Evolutionary conservation across 1,139 yeast species (phyloP), one percentile per base, ranked within the genome.

Genomic region (Geotrichum reessii): DNA sequence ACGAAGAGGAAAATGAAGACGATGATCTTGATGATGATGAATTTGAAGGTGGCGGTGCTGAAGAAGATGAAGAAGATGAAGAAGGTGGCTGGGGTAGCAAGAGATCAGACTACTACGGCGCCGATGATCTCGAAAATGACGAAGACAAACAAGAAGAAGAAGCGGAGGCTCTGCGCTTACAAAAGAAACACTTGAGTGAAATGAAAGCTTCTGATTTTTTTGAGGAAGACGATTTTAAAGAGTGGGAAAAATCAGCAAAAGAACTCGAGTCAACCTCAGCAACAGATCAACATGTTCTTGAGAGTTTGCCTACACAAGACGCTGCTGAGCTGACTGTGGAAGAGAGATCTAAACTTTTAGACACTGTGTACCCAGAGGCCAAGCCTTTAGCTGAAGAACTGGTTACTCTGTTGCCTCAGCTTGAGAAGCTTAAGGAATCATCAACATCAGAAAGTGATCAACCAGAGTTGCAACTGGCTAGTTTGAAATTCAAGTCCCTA

Each of bases 81-180:
- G 76, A 70, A 24, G 78, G 78, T 60, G 87, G 87, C 7, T 92
- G 99, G 98, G 98, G 99, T 53, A 76, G 81, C 2, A 80, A 83
- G 31, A 79, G 80, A 62, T 80, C 81, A 63, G 85, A 87, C 65
- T 92, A 90, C 72, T 93, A 83, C 65, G 96, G 95, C 59, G 97
- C 95, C 42, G 92, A 85, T 67, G 85, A 81, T 40, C 72, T 76
- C 49, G 83, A 80, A 60, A 90, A 87, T 63, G 90, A 85, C 47
- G 96, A 86, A 61, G 87, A 84, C 52, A 88, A 89, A 6, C 84
- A 82, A 62, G 84, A 82, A 62, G 86, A 91, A 75, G 93, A 95
- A 59, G 85, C 85, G 65, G 98, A 93, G 74, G 98, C 98, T 0
- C 69, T 89, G 59, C 83, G 91, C 69, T 85, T 90, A 64, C 98